Percentiles rank a stretch among this genome's conserved stretches.
phyloP scores from a whole-genome alignment of 2,329 filamentous ascomycete species.

The Ophiostoma angusticollis region DNA sequence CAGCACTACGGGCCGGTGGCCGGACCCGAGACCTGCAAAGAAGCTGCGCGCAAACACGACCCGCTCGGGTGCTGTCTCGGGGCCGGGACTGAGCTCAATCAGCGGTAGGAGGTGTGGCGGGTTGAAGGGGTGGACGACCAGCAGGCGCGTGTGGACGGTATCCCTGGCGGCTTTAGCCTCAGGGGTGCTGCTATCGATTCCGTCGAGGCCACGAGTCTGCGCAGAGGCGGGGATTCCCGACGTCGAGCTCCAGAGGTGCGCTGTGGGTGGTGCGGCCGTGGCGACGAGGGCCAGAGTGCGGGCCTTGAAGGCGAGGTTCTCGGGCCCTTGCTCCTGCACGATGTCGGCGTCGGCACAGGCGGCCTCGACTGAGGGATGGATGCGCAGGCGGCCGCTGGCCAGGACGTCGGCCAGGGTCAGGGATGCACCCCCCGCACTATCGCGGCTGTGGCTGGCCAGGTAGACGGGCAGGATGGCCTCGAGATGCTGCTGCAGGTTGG shows the following conservation, averaged over 20 bases:
- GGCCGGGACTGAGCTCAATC: slow-evolving; percentile 30
- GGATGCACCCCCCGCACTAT: too few relatives aligned
- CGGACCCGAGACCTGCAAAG: slow-evolving; percentile 21
- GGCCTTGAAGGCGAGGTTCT: slow-evolving; percentile 26
- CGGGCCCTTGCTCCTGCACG: slow-evolving; percentile 24
- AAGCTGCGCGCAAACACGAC: slow-evolving; percentile 23
- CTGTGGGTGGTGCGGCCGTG: slow-evolving; percentile 17
- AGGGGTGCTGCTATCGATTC: too few relatives aligned
- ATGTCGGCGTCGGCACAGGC: slow-evolving; percentile 3
- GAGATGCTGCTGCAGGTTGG: slow-evolving; percentile 3
- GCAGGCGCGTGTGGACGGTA: slow-evolving; percentile 20
- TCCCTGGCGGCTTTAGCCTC: slow-evolving; percentile 18
- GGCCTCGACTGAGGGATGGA: not conserved
- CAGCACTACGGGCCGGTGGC: slow-evolving; percentile 27
- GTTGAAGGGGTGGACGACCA: slow-evolving; percentile 35
- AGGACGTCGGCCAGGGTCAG: not conserved
- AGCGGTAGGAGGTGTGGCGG: slow-evolving; percentile 34
- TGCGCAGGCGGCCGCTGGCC: not conserved
- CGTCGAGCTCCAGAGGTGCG: slow-evolving; percentile 28
- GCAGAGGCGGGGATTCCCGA: slow-evolving; percentile 25
- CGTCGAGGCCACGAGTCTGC: too few relatives aligned
- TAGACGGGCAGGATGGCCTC: slow-evolving; percentile 5
- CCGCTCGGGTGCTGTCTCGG: slow-evolving; percentile 17
- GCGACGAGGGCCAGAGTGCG: slow-evolving; percentile 24
- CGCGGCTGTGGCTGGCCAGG: not conserved